A percentile compares a stretch with the other conserved stretches of the same genome.
Conservation (phyloP, 495 filamentous ascomycete genomes). For the Darksidea phi region DNA sequence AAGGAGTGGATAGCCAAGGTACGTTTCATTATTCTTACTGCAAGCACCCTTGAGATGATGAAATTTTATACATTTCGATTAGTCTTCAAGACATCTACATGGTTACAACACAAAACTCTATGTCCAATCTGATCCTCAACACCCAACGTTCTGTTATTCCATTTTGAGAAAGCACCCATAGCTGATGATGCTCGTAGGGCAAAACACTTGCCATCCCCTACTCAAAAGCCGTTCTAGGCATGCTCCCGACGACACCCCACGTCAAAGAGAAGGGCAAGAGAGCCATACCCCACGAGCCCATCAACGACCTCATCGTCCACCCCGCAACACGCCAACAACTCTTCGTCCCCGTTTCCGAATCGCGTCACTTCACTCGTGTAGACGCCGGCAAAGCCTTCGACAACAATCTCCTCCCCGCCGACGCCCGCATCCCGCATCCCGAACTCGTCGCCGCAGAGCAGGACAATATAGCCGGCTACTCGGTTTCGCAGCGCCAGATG, state of each 20-base stretch:
- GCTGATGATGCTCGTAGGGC: slow-evolving; percentile 52
- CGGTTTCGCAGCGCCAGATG: slow-evolving; percentile 40
- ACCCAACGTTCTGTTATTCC: no score
- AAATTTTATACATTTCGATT: slow-evolving; percentile 79
- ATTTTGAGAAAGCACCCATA: neutral
- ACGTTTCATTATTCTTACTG: slow-evolving; percentile 39
- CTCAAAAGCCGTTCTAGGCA: slow-evolving; percentile 67
- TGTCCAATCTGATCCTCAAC: slow-evolving; percentile 45
- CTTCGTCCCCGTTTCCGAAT: slow-evolving; percentile 88
- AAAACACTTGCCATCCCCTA: slow-evolving; percentile 77
- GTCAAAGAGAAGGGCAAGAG: slow-evolving; percentile 25
- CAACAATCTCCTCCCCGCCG: slow-evolving; percentile 71
- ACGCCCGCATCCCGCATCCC: slow-evolving; percentile 84
- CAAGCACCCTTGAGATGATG: slow-evolving; percentile 55
- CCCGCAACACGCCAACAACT: slow-evolving; percentile 75
- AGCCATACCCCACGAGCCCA: slow-evolving; percentile 66
- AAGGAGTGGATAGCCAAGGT: slow-evolving; percentile 73
- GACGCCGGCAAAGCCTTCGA: slow-evolving; percentile 87
- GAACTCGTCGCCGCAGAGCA: slow-evolving; percentile 68
- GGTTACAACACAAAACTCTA: slow-evolving; percentile 51
- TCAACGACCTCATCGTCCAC: slow-evolving; percentile 89
- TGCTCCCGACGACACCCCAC: slow-evolving; percentile 65
- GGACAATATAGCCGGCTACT: slow-evolving; percentile 41
- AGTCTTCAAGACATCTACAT: slow-evolving; percentile 93
- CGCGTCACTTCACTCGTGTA: slow-evolving; percentile 78